Evolutionary conservation across 352 stramenopile genomes (phyloP), one percentile per base, ranked within the genome.

Genomic region (Thraustochytrium striatum): DNA sequence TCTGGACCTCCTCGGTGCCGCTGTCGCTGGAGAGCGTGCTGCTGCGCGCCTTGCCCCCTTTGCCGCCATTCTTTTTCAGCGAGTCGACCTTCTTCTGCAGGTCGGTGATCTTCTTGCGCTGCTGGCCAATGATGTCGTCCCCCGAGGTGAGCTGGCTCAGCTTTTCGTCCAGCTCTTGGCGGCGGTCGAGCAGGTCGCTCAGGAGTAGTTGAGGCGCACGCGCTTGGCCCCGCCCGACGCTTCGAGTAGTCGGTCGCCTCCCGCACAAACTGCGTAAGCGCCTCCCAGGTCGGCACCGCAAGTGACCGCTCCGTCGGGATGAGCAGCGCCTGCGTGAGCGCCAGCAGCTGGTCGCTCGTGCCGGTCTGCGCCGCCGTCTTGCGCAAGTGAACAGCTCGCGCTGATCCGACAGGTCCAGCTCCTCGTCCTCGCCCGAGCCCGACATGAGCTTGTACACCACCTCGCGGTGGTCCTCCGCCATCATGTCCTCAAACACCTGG

Each of bases 401-500:
- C 36, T 72, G 70, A 2, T 80, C 57, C 30, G 16, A 41, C 8
- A 80, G 70, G n/a, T 80, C 70, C 16, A 80, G 39, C 30, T 80
- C 55, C 3, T 38, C 68, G 36, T 59, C 68, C 1, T 80, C 70
- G 21, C 41, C 32, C 19, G 28, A 43, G 39, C 70, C 58, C 0
- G 65, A 9, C 11, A 80, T 80, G 25, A 80, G 58, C 21, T 25
- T 47, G 25, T 44, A 70, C 1, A 47, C 58, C 21, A 80, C 58
- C 21, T 80, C 70, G 11, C 57, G 44, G 55, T 80, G 70, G 32
- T 80, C 70, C 57, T 80, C 55, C 7, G 41, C 41, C 28, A 80
- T 52, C 70, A 80, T 80, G 36, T 69, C 58, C 38, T 61, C 70
- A 52, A 80, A 80, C 9, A 80, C 70, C 33, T 80, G 55, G 33